Evolutionary conservation across 176 grass and related monocot genomes (phyloP), one percentile per base, ranked within the genome.

Genomic region (Metroxylon sagu): DNA sequence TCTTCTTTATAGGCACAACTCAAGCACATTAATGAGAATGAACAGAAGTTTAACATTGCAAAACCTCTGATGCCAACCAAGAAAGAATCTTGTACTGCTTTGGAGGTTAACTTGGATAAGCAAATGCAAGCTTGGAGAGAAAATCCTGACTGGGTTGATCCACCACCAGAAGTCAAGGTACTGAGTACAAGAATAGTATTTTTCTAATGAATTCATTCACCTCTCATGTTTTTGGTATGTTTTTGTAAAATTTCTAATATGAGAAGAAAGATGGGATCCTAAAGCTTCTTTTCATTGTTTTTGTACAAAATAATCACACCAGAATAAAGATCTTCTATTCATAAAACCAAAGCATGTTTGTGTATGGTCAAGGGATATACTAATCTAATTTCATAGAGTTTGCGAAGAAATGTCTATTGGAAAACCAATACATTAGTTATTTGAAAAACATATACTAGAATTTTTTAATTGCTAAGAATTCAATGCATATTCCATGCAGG

Each of bases 91-190:
- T 51, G 23, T 14, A 67, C 2, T 66, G 25, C 52, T 77, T 70
- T 56, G 29, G 84, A 85, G 25, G n/a, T 76, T 68, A 61, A 55
- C 19, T 97, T 88, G 76, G 77, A 88, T 18, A 83, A 68, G 77
- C 84, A 91, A 54, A 71, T 97, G 18, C 77, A 85, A 68, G 73
- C 75, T 77, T 97, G 87, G 92, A 77, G 49, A 70, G 66, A 77
- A 25, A 78, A 91, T 68, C 67, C 87, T 72, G 77, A 16, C 48
- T 97, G 92, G 92, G 72, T 56, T 48, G 92, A 91, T 51, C 50
- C 76, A 49, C 66, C 72, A 4, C 78, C 81, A 61, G 66, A 91
- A 85, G 85, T 97, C 59, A 91, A 88, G 84, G 87, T 82, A 23
- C 29, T 57, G 21, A 23, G 21, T 23, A 23, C 21, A 50, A 29